A percentile compares a stretch with the other conserved stretches of the same genome.
phyloP scores from a whole-genome alignment of 2,329 filamentous ascomycete genomes.

The Nectriaceae sp. region DNA sequence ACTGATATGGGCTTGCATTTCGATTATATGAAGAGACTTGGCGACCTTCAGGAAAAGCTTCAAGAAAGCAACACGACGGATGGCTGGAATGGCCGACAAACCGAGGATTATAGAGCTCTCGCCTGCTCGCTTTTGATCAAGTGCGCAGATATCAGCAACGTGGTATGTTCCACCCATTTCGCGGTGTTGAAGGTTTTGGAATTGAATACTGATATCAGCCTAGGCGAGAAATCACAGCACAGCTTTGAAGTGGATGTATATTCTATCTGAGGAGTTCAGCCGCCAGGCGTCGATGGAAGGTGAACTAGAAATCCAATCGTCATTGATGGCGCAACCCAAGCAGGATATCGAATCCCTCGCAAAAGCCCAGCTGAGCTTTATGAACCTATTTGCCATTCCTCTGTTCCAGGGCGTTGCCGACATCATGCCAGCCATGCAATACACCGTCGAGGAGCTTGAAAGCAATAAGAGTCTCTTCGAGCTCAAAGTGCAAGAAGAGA shows the following conservation, averaged over 20 bases:
- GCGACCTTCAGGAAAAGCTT: slow-evolving; percentile 78
- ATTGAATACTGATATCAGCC: slow-evolving; percentile 24
- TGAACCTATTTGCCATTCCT: slow-evolving; percentile 92
- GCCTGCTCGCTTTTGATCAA: slow-evolving; percentile 94
- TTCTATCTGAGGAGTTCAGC: slow-evolving; percentile 93
- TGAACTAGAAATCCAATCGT: slow-evolving; percentile 84
- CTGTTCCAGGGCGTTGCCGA: slow-evolving; percentile 87
- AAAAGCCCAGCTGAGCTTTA: slow-evolving; percentile 90
- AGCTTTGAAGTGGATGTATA: slow-evolving; percentile 86
- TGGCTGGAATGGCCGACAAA: slow-evolving; percentile 74
- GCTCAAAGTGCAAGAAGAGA: slow-evolving; percentile 64
- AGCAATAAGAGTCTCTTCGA: slow-evolving; percentile 77
- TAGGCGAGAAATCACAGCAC: slow-evolving; percentile 82
- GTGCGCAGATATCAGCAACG: slow-evolving; percentile 98
- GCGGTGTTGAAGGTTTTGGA: background rate
- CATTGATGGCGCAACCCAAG: slow-evolving; percentile 80
- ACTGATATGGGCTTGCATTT: slow-evolving; percentile 98
- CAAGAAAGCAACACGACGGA: slow-evolving; percentile 66
- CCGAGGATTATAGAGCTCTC: slow-evolving; percentile 76
- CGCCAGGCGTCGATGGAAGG: slow-evolving; percentile 90
- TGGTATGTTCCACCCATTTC: slow-evolving; percentile 60
- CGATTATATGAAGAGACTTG: slow-evolving; percentile 90
- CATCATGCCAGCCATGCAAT: slow-evolving; percentile 81
- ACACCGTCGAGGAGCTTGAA: slow-evolving; percentile 80
- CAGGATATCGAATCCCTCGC: slow-evolving; percentile 82